Evolutionary conservation across 306 rosid genomes (phyloP), one percentile per base, ranked within the genome.

Genomic region (Inga laurina): DNA sequence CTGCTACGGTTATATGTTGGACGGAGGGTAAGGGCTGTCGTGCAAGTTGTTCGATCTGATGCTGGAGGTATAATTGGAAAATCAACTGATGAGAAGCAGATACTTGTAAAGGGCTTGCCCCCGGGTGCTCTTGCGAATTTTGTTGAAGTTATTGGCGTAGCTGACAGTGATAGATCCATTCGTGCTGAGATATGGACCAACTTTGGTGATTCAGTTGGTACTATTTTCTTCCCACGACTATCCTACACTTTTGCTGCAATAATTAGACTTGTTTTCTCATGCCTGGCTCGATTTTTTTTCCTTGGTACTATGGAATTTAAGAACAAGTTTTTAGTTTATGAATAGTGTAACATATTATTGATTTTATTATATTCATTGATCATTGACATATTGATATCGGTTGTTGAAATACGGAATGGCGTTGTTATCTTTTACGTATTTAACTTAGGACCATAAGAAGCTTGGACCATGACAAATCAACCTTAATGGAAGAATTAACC

Each of bases 101-200:
- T 96, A 45, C 70, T 84, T 73, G 92, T 94, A 30, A 93, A 88
- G 84, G 94, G 97, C 74, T 73, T 84, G 61, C 82, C 88, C 27
- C 90, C 90, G 0, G 48, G 71, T 22, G 79, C 91, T 81, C 94
- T 82, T 68, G 86, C 93, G 49, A 92, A 16, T 59, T 96, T 87
- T 86, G 91, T 96, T 6, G 98, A 96, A 89, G 97, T 96, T 82
- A 81, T 94, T 79, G 99, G 99, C 19, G 81, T 91, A 82, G 98
- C 93, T 85, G 95, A 90, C 70, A 66, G 84, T 75, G 97, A 96
- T 24, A 92, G 85, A 76, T 93, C 93, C 76, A 92, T 96, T 72
- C 88, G 72, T 19, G 95, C 93, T 39, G 96, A 92, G 81, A 74
- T 82, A 41, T 96, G 97, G 99, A 92, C 87, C 81, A 93, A 93